These are phyloP conservation scores for Saccharomycopsis javanensis DNA, from an alignment of 805 yeast genomes.

Conservation along the genomic window DNA sequence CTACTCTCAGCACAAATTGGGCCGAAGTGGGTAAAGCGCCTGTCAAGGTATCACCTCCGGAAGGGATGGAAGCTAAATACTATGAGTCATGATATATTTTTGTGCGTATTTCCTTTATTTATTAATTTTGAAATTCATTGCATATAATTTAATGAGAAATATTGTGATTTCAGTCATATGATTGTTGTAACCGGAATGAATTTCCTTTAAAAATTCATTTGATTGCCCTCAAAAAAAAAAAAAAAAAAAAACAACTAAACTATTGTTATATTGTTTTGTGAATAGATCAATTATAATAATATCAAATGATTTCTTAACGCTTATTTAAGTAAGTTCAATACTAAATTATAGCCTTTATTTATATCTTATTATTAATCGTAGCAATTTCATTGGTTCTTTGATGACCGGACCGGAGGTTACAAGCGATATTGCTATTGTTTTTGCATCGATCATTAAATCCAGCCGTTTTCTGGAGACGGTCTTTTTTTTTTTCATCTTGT, in stretches of 20 bases:
- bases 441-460: no score
- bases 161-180: neutral
- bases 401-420: neutral
- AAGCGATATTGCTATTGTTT: neutral
- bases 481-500: neutral
- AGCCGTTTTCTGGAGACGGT: neutral
- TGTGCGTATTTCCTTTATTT: no score
- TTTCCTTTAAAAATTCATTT: no score
- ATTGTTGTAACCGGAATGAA: no score
- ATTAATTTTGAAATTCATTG: no score
- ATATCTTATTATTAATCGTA: neutral
- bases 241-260: no score
- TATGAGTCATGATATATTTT: neutral
- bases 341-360: no score
- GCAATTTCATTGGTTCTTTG: neutral
- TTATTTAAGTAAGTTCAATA: no score
- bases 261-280: no score
- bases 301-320: no score
- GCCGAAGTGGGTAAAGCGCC: conserved; percentile 59
- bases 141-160: neutral
- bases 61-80: conserved; percentile 52
- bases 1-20: conserved; percentile 92
- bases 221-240: no score
- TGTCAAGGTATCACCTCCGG: conserved; percentile 66
- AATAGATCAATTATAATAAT: no score